Percentiles rank a stretch among this genome's conserved stretches.
These are phyloP conservation scores for Eutrema salsugineum DNA, from an alignment of 441 rosid genomes.

Conservation along the genomic window DNA sequence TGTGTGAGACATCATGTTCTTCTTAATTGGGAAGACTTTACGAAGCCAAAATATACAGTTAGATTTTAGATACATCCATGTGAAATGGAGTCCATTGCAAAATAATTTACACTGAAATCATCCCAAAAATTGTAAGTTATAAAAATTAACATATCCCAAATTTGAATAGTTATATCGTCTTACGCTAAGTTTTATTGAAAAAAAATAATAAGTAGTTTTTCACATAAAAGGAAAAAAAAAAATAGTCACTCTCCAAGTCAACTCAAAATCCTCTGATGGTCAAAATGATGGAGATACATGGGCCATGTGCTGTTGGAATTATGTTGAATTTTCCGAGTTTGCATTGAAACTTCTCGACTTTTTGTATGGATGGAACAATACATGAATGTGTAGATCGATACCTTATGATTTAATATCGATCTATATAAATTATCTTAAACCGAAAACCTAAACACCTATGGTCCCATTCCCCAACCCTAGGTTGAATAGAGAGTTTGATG, in stretches of 20 bases:
- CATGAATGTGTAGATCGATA: background rate
- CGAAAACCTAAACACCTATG: background rate
- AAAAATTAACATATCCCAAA: background rate
- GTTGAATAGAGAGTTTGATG: background rate
- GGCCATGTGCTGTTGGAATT: constrained; percentile 20
- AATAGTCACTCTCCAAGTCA: constrained; percentile 27
- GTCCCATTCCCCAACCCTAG: constrained; percentile 13
- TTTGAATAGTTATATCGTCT: background rate
- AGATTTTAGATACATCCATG: background rate
- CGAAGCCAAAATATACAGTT: background rate
- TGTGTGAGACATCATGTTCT: constrained; percentile 13
- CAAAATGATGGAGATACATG: constrained; percentile 12
- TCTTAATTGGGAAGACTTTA: background rate
- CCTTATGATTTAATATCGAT: background rate
- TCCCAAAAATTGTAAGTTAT: background rate
- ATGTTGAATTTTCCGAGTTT: constrained; percentile 9
- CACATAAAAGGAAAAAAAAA: background rate
- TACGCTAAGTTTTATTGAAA: background rate
- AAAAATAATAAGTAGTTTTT: background rate
- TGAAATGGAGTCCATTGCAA: background rate
- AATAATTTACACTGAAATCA: background rate
- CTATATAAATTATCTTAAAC: background rate
- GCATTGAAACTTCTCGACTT: background rate
- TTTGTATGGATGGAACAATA: background rate
- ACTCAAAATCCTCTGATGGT: background rate